Base-by-base conservation (phyloP, 2,329 filamentous ascomycete genomes). In the Neonectria coccinea region DNA sequence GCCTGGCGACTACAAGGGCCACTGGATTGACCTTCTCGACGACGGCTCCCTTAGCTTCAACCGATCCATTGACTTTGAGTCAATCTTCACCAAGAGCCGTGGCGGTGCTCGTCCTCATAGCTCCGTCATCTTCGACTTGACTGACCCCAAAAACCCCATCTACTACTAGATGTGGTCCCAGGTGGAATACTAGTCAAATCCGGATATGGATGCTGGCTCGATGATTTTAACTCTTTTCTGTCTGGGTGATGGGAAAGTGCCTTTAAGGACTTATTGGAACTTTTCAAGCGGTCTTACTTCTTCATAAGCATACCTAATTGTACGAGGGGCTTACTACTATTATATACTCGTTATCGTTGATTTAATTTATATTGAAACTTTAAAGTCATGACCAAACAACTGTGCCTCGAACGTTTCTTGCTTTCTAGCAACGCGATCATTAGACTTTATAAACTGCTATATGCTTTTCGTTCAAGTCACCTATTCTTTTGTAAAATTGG, bases 1-100 rank as follows among this genome's bases (percentile, higher is more conserved):
- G 0, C 86, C 86, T 0, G 86, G 81, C 20, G 87, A 89, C 73
- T 89, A 84, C 82, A 89, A 88, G 80, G 87, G 82, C 0, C 83
- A 86, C 67, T 89, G 88, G 79, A 86, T 89, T 68, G 87, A 89
- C 62, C 83, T 89, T 62, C 76, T 82, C 10, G 74, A 81, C 2
- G 80, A 89, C 64, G 87, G 87, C 3, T 79, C 79, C n/a, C 74
- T 90, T 57, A 79, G 74, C 75, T 90, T 89, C 79, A 89, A 89
- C 79, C 82, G 86, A 20, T 83, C 80, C 36, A 88, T 89, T 70
- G 82, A 89, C 71, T 89, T 89, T 72, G 78, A 79, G 65, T 74
- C 74, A 52, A 81, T 84, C 63, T 89, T 88, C 66, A 79, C 82
- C 7, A 66, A 66, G 10, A 83, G 82, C 67, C 80, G 86, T 42